Base-by-base conservation (phyloP, 2,329 filamentous ascomycete genomes). In the Penicillium sp. region DNA sequence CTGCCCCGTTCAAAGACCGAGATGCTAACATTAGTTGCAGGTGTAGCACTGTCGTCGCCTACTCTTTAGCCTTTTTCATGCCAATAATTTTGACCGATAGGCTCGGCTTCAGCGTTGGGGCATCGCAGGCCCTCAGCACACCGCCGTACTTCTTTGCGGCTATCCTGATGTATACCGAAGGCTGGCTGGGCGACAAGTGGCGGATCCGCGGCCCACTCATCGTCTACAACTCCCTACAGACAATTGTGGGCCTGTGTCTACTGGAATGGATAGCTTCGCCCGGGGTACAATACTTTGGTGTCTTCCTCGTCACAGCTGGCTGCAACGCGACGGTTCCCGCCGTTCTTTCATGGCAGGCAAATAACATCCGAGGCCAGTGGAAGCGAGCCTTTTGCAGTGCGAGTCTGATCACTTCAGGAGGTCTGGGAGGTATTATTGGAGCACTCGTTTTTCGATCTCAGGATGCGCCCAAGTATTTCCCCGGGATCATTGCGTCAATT, bases 281-380 rank as follows among this genome's bases (percentile, higher is more conserved):
- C 2, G 77, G 69, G 1, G 81, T 84, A 5, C 81, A 87, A 45
- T 92, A 90, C 71, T 85, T 90, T 54, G 88, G 88, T 48, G 80
- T 90, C 48, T 92, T 92, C 75, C 74, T 92, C 41, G 79, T 84
- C 25, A 86, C 87, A 0, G 86, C 87, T 0, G 89, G 88, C 11
- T 84, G 86, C 59, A 91, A 91, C 70, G 81, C 85, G 59, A 94
- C 94, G 66, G 78, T 94, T 4, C 90, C 90, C 0, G 80, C 84
- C 3, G 77, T 83, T 36, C 83, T 95, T 76, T 81, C 57, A 11
- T 60, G 54, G 44, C 55, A 58, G 30, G 49, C 57, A 8, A 60
- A 60, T 25, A 58, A 60, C 41, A 56, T 60, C 14, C 50, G 47
- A 4, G 57, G 57, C n/a, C 55, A 60, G 18, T 58, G 55, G 53